Conservation (phyloP, 129 eudicot genomes). For the Smallanthus sonchifolius region DNA sequence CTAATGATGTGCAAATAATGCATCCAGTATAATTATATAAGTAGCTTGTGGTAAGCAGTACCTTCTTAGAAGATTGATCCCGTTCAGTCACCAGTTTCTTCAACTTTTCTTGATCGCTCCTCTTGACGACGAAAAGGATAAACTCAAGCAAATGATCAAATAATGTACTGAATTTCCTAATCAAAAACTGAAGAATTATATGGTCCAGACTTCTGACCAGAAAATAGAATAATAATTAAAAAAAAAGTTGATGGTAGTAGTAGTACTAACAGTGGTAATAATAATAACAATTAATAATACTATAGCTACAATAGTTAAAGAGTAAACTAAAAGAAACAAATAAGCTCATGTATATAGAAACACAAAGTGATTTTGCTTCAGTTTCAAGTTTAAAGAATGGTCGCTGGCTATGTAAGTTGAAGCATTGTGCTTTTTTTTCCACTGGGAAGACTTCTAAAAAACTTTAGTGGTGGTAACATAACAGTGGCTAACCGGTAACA, state of each 20-base stretch:
- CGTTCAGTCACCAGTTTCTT: constrained; percentile 38
- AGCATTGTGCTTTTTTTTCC: background rate
- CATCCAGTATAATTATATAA: background rate
- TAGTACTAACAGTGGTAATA: background rate
- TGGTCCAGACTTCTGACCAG: background rate
- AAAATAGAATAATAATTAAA: background rate
- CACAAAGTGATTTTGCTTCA: background rate
- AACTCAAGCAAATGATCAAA: background rate
- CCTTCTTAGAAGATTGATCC: constrained; percentile 40
- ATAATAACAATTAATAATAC: background rate
- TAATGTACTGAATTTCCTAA: background rate
- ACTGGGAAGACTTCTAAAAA: background rate
- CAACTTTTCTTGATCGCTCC: constrained; percentile 61
- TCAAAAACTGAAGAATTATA: background rate
- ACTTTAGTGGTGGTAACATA: constrained; percentile 1
- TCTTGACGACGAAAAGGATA: constrained; percentile 34
- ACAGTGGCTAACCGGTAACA: background rate
- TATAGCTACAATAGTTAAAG: background rate
- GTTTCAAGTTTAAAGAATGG: background rate
- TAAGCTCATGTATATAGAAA: background rate
- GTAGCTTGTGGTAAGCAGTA: constrained; percentile 8
- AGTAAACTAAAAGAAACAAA: background rate
- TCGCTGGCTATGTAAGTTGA: background rate
- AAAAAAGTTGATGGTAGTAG: too few species aligned
- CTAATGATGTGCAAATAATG: constrained; percentile 4